phyloP scores from a whole-genome alignment of 2,329 filamentous ascomycete species.

The Orbilia javanica region DNA sequence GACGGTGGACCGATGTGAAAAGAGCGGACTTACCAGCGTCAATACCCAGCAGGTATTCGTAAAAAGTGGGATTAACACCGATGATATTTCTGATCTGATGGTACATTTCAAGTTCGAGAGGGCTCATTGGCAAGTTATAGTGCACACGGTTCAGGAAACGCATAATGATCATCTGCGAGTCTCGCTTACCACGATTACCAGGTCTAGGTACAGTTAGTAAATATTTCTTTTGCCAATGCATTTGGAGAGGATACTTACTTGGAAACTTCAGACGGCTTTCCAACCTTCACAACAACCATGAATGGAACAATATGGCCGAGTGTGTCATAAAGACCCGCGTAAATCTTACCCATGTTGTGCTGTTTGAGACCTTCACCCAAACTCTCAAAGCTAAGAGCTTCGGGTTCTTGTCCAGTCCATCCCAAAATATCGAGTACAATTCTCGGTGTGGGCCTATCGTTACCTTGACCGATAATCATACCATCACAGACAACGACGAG shows the following conservation, averaged over 20 bases:
- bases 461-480: slow-evolving; percentile 99
- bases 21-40: slow-evolving; percentile 73
- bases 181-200: slow-evolving; percentile 98
- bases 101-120: slow-evolving; percentile 96
- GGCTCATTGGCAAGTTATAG: slow-evolving; percentile 96
- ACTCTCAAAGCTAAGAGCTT: slow-evolving; percentile 95
- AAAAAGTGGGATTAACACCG: slow-evolving; percentile 97
- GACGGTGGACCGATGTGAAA: background rate
- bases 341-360: slow-evolving; percentile 99
- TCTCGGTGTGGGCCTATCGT: slow-evolving; percentile 92
- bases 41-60: slow-evolving; percentile 96
- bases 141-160: slow-evolving; percentile 98
- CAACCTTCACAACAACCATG: slow-evolving; percentile 95
- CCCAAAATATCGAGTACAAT: slow-evolving; percentile 98
- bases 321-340: slow-evolving; percentile 96
- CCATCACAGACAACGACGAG: slow-evolving; percentile 93
- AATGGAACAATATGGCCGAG: slow-evolving; percentile 98
- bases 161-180: slow-evolving; percentile 99
- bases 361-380: slow-evolving; percentile 96
- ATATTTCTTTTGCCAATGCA: background rate
- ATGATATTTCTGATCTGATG: slow-evolving; percentile 99
- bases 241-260: slow-evolving; percentile 45
- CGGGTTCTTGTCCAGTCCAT: slow-evolving; percentile 92
- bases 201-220: slow-evolving; percentile 68
- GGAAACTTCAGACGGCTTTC: slow-evolving; percentile 81